Evolutionary conservation across 192 early-diverging fungal species (phyloP).

Genomic region (Umbelopsis vinacea): DNA sequence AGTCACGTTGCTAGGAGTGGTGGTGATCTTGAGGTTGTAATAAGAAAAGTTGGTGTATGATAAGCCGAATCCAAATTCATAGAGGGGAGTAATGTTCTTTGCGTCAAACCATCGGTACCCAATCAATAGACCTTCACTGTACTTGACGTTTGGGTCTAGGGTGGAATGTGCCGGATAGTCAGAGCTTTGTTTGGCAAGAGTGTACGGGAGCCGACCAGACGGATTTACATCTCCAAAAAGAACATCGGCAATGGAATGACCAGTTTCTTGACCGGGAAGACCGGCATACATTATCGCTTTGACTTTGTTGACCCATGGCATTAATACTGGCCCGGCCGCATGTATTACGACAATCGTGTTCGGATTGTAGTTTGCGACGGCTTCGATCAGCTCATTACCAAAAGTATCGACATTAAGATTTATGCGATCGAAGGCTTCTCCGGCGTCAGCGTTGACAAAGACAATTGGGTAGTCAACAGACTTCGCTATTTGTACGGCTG

Average conservation of each 20-base stretch:
- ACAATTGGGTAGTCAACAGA: not conserved
- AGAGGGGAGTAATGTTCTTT: conserved; percentile 54
- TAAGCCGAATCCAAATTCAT: conserved; percentile 63
- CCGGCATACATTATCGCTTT: conserved; percentile 52
- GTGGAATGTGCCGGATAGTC: conserved; percentile 45
- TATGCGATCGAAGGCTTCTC: conserved; percentile 30
- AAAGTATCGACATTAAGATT: conserved; percentile 38
- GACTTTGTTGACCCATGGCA: conserved; percentile 64
- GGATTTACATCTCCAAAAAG: conserved; percentile 67
- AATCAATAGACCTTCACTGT: conserved; percentile 58
- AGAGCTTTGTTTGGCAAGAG: conserved; percentile 43
- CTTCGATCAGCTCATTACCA: conserved; percentile 46
- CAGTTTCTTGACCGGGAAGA: conserved; percentile 67
- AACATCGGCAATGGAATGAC: conserved; percentile 67
- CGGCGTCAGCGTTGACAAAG: conserved; percentile 1
- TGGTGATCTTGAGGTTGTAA: conserved; percentile 24
- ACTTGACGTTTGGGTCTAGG: conserved; percentile 19
- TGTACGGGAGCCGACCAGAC: conserved; percentile 64
- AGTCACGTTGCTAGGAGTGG: conserved; percentile 4
- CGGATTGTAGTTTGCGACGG: conserved; percentile 39
- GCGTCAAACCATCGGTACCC: conserved; percentile 60
- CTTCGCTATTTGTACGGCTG: not conserved
- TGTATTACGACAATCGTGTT: conserved; percentile 52
- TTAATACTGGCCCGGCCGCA: conserved; percentile 56
- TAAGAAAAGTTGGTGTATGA: conserved; percentile 70